Evolutionary conservation across 257 asterid species (phyloP).

Genomic region (Cruciata laevipes): DNA sequence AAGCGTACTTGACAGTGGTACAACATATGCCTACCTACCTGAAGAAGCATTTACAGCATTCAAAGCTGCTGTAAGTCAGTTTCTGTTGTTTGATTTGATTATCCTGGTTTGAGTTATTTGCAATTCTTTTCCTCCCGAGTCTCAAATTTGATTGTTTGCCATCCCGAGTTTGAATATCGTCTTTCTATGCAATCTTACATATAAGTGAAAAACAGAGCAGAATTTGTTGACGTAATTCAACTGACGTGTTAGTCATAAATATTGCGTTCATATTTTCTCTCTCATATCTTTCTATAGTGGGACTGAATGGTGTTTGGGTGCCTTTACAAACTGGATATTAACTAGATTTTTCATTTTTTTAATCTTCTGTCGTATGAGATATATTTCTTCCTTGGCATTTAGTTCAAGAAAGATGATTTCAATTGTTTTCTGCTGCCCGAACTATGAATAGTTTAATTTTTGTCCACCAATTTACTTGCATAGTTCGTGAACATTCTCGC

Average conservation of each 20-base stretch:
- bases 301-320: neutral
- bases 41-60: conserved; percentile 79
- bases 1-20: conserved; percentile 91
- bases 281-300: neutral
- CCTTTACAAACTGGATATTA: neutral
- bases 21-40: conserved; percentile 96
- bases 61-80: conserved; percentile 69
- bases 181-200: neutral
- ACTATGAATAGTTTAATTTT: neutral
- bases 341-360: neutral
- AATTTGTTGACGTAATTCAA: neutral
- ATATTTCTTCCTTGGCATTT: neutral
- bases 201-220: neutral
- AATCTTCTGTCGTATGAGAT: neutral
- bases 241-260: neutral
- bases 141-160: neutral
- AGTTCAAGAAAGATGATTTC: neutral
- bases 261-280: neutral
- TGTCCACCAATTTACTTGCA: neutral
- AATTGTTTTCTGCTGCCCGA: neutral
- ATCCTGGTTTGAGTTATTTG: neutral
- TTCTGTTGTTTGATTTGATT: conserved; percentile 12
- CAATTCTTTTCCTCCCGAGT: neutral
- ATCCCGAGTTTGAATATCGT: neutral
- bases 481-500: neutral